A percentile compares a stretch with the other conserved stretches of the same genome.
phyloP scores from a whole-genome alignment of 2,329 filamentous ascomycete genomes.

The Penicillium sp. region DNA sequence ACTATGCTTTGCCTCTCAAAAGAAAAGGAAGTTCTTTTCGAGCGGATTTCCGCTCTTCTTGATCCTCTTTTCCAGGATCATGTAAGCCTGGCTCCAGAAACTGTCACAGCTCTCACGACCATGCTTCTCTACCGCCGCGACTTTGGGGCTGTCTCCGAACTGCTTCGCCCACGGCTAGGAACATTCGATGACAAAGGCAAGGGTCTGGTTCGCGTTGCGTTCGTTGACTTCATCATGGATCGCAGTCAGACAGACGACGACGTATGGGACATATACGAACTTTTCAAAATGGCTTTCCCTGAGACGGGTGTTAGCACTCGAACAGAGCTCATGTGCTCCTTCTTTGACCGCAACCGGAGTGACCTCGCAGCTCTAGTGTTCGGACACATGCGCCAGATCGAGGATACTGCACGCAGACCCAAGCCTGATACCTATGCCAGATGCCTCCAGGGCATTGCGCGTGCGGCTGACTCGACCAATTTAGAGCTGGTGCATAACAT shows the following conservation, averaged over 20 bases:
- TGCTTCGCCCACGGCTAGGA: constrained; percentile 69
- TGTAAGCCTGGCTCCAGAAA: constrained; percentile 72
- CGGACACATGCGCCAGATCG: constrained; percentile 87
- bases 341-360: constrained; percentile 75
- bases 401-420: constrained; percentile 66
- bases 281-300: constrained; percentile 62
- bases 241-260: constrained; percentile 63
- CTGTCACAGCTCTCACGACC: constrained; percentile 72
- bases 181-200: constrained; percentile 61
- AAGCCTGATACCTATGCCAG: constrained; percentile 74
- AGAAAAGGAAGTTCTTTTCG: constrained; percentile 64
- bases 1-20: constrained; percentile 65
- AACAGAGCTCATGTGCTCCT: constrained; percentile 75
- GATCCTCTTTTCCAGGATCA: constrained; percentile 73
- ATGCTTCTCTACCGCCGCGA: constrained; percentile 77
- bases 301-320: constrained; percentile 69
- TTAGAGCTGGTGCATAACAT: constrained; percentile 85
- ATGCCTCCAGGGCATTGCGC: constrained; percentile 76
- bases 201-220: constrained; percentile 64
- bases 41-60: constrained; percentile 73
- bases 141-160: constrained; percentile 76
- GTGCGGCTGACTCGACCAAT: constrained; percentile 63
- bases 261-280: constrained; percentile 64
- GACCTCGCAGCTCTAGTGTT: constrained; percentile 89
- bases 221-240: constrained; percentile 72